Base-by-base conservation (phyloP, 2,329 filamentous ascomycete species). In the Chrysoporthe cubensis region DNA sequence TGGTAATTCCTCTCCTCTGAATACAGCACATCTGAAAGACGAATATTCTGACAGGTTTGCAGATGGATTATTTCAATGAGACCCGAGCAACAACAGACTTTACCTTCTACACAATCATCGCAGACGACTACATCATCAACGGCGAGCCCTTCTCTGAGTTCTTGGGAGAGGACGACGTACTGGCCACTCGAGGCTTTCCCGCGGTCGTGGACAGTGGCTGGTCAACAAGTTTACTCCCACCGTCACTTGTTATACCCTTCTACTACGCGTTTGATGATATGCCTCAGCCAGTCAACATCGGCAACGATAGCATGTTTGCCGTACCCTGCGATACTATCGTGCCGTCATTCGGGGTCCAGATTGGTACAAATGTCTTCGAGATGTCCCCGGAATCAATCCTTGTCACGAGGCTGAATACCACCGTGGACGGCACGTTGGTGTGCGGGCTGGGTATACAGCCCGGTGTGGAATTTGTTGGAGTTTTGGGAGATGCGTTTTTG, bases 401-500 rank as follows among this genome's bases (percentile, higher is more conserved):
- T n/a, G 60, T 73, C 14, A 68, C 75, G 59, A 71, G 64, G 42
- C 69, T 71, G 2, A 72, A 73, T 4, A 70, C 73, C 21, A 65
- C 67, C 0, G 68, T 70, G 40, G 70, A 73, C 0, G 71, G 69
- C 1, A 70, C 71, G 34, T 6, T 58, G 6, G 70, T 72, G 44
- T 77, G 76, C 61, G 71, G 71, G 0, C 65, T 77, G 5, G 76
- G 76, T 2, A 67, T 76, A 1, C 73, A 71, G 1, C 74, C 74
- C 1, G 72, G 74, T 37, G 66, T 75, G 2, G 63, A 68, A 26
- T 34, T 43, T 42, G 59, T 60, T 0, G 68, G 66, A 0, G 59
- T 56, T 2, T 68, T 78, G 37, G 76, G 75, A 0, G 72, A 75
- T 4, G 72, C 74, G 0, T 76, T 76, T 42, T 57, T 78, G 64